Evolutionary conservation across 176 grass and related monocot genomes (phyloP), one percentile per base, ranked within the genome.

Genomic region (Poa pratensis): DNA sequence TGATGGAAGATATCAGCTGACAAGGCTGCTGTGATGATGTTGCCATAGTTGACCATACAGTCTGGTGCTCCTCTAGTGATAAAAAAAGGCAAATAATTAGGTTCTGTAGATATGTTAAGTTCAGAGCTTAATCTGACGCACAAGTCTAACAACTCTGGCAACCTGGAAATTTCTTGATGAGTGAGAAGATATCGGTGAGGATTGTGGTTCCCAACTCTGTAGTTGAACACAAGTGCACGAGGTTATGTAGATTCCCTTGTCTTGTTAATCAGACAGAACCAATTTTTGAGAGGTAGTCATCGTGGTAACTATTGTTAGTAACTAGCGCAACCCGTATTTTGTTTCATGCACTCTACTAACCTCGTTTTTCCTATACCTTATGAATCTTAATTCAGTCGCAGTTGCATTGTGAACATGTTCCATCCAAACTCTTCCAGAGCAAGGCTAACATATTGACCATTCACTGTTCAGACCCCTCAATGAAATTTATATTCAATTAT

Each of bases 161-260:
- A 61, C 22, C 37, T 61, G 39, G 69, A 49, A 32, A 73, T 49
- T 34, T 49, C 37, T 61, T 74, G 37, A 34, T 74, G 69, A 74
- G 59, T 74, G 16, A 48, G n/a, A 28, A 30, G 58, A 18, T 46
- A 49, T 43, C 35, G 8, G 10, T 61, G 54, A 62, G 18, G 40
- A 74, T 62, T 46, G 19, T 45, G 17, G 68, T 60, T 14, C 23
- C 68, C 37, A 83, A 73, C 23, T 73, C 26, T 60, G 52, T 73
- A 34, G 60, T n/a, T 32, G 42, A 80, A 49, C 24, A 32, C 40
- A n/a, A 49, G 60, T n/a, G 24, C 42, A 65, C 60, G 50, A 34
- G 23, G 46, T 46, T 65, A 65, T 80, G 78, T n/a, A 80, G 42
- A 80, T 80, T 49, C 61, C 64, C 30, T 64, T 79, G 77, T 30